These are phyloP conservation scores for Plasmodium malariae DNA, from an alignment of 169 alveolate species.

Conservation along the genomic window DNA sequence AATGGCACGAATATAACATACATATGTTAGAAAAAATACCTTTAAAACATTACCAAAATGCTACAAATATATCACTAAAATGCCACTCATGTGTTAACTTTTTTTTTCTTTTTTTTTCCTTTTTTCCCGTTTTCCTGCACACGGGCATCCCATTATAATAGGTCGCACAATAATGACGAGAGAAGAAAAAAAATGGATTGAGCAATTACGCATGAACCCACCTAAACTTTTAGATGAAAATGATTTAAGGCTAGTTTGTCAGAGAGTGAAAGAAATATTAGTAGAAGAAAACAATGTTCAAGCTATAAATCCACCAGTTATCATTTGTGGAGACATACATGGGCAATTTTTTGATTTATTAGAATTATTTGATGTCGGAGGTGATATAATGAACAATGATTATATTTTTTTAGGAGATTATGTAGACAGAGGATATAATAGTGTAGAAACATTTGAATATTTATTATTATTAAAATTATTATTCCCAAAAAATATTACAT, in stretches of 20 bases:
- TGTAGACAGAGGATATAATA: constrained; percentile 99
- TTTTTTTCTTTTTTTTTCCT: too few species aligned
- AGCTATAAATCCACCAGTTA: constrained; percentile 97
- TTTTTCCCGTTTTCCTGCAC: too few species aligned
- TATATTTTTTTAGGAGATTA: constrained; percentile 99
- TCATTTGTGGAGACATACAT: constrained; percentile 98
- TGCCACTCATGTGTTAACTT: too few species aligned
- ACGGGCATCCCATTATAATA: too few species aligned
- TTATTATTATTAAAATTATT: constrained; percentile 96
- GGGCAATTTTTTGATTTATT: constrained; percentile 97
- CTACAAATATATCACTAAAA: too few species aligned
- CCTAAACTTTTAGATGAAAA: constrained; percentile 94
- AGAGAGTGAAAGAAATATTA: constrained; percentile 97
- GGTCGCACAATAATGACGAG: constrained; percentile 72
- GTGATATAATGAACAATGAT: constrained; percentile 92
- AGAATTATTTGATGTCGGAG: constrained; percentile 93
- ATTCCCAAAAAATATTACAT: constrained; percentile 96
- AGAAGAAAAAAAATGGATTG: constrained; percentile 94
- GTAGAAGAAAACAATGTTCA: constrained; percentile 97
- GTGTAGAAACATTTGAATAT: constrained; percentile 98
- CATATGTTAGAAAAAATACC: too few species aligned
- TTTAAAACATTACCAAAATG: too few species aligned
- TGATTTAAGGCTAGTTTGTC: constrained; percentile 96
- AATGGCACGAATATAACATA: too few species aligned
- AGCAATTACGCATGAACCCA: constrained; percentile 93